Percentiles rank a stretch among this genome's conserved stretches.
phyloP scores from a whole-genome alignment of 2,329 filamentous ascomycete species.

The Colletotrichum eremochloae region DNA sequence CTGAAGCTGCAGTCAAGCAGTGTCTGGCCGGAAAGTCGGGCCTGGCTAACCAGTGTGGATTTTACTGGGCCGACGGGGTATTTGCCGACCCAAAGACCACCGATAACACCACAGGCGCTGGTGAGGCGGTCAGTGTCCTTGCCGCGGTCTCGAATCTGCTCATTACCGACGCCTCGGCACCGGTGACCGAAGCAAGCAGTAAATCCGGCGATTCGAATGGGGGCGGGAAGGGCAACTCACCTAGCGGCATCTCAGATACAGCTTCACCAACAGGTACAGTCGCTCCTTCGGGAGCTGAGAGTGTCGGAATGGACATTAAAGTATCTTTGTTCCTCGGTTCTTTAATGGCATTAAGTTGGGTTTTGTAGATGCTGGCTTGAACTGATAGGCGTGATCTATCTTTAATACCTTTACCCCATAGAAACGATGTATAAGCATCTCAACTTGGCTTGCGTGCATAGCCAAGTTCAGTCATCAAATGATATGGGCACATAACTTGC shows the following conservation, averaged over 20 bases:
- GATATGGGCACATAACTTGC: neutral
- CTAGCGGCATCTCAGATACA: neutral
- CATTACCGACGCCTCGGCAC: conserved; percentile 43
- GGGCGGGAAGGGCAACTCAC: neutral
- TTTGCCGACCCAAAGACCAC: conserved; percentile 54
- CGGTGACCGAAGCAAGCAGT: neutral
- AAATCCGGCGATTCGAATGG: neutral
- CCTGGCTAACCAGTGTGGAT: conserved; percentile 56
- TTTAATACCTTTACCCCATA: neutral
- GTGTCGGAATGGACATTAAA: neutral
- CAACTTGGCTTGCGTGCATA: neutral
- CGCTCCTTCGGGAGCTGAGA: neutral
- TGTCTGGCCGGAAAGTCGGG: conserved; percentile 62
- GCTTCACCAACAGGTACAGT: neutral
- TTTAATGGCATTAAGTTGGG: neutral
- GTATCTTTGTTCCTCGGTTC: neutral
- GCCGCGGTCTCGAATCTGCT: conserved; percentile 58
- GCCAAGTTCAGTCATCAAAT: neutral
- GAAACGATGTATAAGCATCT: too few species aligned
- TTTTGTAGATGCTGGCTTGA: neutral
- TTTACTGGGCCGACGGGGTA: conserved; percentile 57
- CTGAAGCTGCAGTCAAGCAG: conserved; percentile 61
- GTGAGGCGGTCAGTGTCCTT: conserved; percentile 61
- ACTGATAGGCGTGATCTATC: too few species aligned
- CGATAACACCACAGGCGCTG: conserved; percentile 61